These are phyloP conservation scores for Diphasiastrum complanatum DNA, from an alignment of 83 land plant genomes.

Conservation along the genomic window DNA sequence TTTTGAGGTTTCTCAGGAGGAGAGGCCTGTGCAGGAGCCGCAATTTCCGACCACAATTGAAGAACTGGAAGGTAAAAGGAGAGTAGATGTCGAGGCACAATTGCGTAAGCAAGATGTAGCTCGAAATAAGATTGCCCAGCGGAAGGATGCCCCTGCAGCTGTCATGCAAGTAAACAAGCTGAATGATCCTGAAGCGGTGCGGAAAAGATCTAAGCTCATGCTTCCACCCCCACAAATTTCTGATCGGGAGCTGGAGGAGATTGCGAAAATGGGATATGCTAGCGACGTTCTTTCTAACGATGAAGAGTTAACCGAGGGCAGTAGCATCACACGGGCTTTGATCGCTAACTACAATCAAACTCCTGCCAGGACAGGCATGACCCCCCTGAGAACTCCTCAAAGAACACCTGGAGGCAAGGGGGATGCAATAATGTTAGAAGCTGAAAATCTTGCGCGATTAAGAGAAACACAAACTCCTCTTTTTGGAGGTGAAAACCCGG, in stretches of 20 bases:
- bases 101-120: slow-evolving; percentile 88
- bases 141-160: slow-evolving; percentile 82
- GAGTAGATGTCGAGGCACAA: slow-evolving; percentile 78
- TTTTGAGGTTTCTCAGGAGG: slow-evolving; percentile 81
- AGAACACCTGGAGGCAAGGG: slow-evolving; percentile 89
- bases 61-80: slow-evolving; percentile 90
- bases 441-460: slow-evolving; percentile 85
- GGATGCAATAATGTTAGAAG: slow-evolving; percentile 98
- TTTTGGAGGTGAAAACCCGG: slow-evolving; percentile 93
- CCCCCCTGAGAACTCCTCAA: slow-evolving; percentile 76
- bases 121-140: slow-evolving; percentile 73
- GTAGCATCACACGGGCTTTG: slow-evolving; percentile 70
- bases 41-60: slow-evolving; percentile 91
- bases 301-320: slow-evolving; percentile 68
- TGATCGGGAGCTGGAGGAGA: slow-evolving; percentile 88
- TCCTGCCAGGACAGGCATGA: slow-evolving; percentile 62
- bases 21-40: slow-evolving; percentile 59
- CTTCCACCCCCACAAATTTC: slow-evolving; percentile 95
- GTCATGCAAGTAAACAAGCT: slow-evolving; percentile 87
- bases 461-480: slow-evolving; percentile 91
- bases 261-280: slow-evolving; percentile 92
- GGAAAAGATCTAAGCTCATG: slow-evolving; percentile 87
- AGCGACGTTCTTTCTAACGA: slow-evolving; percentile 57
- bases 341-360: slow-evolving; percentile 87
- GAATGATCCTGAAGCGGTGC: slow-evolving; percentile 90